phyloP scores from a whole-genome alignment of 768 basidiomycete genomes.

The Lanmaoa pseudosensibilis region DNA sequence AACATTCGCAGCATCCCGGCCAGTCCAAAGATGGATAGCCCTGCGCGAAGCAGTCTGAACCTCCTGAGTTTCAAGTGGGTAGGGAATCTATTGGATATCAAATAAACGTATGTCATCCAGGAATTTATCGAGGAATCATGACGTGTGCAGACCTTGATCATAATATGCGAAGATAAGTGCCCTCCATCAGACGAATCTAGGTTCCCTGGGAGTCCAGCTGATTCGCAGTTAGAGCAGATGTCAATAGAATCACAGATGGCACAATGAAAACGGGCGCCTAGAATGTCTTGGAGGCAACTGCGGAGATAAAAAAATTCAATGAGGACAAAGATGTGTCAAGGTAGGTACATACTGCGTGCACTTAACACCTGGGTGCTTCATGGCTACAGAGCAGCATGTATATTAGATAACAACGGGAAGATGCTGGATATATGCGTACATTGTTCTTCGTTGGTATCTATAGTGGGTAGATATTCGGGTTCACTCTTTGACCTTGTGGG shows the following conservation, averaged over 20 bases:
- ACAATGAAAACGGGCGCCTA: conserved; percentile 92
- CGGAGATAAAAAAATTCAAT: background rate
- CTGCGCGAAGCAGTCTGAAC: conserved; percentile 74
- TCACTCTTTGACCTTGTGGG: conserved; percentile 42
- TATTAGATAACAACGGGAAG: conserved; percentile 1
- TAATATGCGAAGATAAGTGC: conserved; percentile 82
- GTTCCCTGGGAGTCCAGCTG: conserved; percentile 81
- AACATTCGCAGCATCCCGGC: conserved; percentile 68
- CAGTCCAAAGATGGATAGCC: conserved; percentile 75
- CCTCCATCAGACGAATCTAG: conserved; percentile 75
- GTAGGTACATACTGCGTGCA: conserved; percentile 73
- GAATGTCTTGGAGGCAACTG: conserved; percentile 86
- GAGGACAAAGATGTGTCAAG: background rate
- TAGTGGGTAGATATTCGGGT: conserved; percentile 33
- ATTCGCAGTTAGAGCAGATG: conserved; percentile 86
- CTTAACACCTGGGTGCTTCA: conserved; percentile 78
- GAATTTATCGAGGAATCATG: background rate
- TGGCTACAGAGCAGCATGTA: conserved; percentile 42
- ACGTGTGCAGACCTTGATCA: conserved; percentile 73
- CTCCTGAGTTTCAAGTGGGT: conserved; percentile 71
- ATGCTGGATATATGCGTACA: conserved; percentile 42
- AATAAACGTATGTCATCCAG: background rate
- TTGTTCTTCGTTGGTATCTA: conserved; percentile 53
- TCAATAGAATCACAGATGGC: conserved; percentile 83
- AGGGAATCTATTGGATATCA: conserved; percentile 64